Percentiles rank a stretch among this genome's conserved stretches.
These are phyloP conservation scores for Carallia brachiata DNA, from an alignment of 345 rosid species.

Conservation along the genomic window DNA sequence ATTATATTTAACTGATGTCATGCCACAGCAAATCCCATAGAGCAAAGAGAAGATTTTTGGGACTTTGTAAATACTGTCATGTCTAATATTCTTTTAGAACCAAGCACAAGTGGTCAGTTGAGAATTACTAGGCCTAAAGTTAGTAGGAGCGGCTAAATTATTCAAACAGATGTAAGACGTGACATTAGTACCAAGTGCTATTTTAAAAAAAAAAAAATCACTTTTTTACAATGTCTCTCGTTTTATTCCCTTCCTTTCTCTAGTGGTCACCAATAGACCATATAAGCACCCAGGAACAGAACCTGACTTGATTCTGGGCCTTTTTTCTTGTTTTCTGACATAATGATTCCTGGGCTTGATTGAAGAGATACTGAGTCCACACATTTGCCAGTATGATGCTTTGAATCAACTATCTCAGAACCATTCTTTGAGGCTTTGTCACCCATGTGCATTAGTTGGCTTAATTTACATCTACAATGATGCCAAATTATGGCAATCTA, in stretches of 20 bases:
- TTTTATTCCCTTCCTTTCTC: neutral
- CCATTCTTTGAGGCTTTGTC: too few species aligned
- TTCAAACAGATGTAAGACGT: too few species aligned
- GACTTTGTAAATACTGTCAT: constrained; percentile 39
- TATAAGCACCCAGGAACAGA: constrained; percentile 21
- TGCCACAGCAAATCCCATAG: constrained; percentile 49
- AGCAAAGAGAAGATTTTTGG: constrained; percentile 68
- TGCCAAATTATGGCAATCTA: too few species aligned
- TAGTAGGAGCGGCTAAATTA: neutral
- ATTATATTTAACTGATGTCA: constrained; percentile 15
- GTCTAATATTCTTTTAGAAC: constrained; percentile 14
- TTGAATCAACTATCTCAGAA: neutral
- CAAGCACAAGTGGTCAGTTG: constrained; percentile 14
- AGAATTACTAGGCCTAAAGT: constrained; percentile 26
- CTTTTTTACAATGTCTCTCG: too few species aligned
- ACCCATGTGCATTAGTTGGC: too few species aligned
- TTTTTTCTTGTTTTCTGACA: neutral
- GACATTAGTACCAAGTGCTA: constrained; percentile 3
- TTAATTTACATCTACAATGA: too few species aligned
- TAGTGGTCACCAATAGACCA: constrained; percentile 4
- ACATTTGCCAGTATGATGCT: constrained; percentile 13
- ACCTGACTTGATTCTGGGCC: constrained; percentile 35
- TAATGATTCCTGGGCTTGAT: constrained; percentile 15
- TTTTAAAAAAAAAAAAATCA: neutral
- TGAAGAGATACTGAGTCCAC: constrained; percentile 22